Evolutionary conservation across 2,329 filamentous ascomycete species (phyloP).

Genomic region (Ceratocystis lukuohia): DNA sequence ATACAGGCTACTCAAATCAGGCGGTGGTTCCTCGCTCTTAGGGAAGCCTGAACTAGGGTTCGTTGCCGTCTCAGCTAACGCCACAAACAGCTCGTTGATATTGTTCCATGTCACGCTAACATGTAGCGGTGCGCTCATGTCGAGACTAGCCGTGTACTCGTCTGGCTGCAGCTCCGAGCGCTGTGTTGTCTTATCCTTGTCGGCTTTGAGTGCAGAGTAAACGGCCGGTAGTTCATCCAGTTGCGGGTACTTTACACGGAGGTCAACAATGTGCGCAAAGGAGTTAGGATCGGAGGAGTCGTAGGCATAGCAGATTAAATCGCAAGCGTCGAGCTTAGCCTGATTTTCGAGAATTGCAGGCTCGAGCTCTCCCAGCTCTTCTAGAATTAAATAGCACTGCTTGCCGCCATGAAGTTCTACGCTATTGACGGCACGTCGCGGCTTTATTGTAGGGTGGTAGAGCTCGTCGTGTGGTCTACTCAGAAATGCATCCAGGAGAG

Average conservation of each 20-base stretch:
- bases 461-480: slow-evolving; percentile 72
- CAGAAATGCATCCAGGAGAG: slow-evolving; percentile 79
- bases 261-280: slow-evolving; percentile 76
- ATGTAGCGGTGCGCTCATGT: slow-evolving; percentile 84
- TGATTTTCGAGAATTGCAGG: slow-evolving; percentile 87
- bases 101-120: slow-evolving; percentile 91
- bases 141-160: slow-evolving; percentile 70
- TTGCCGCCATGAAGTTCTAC: slow-evolving; percentile 92
- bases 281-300: slow-evolving; percentile 95
- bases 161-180: slow-evolving; percentile 82
- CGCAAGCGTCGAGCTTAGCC: slow-evolving; percentile 79
- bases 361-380: slow-evolving; percentile 92
- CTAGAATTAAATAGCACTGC: slow-evolving; percentile 90
- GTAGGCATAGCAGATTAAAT: slow-evolving; percentile 89
- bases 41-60: slow-evolving; percentile 82
- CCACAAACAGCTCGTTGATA: slow-evolving; percentile 87
- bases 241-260: slow-evolving; percentile 66
- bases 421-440: slow-evolving; percentile 84
- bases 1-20: slow-evolving; percentile 74
- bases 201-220: slow-evolving; percentile 87
- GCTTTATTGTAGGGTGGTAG: slow-evolving; percentile 90
- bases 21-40: slow-evolving; percentile 72
- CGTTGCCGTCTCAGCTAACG: slow-evolving; percentile 79
- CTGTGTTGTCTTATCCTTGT: slow-evolving; percentile 94
- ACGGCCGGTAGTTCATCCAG: slow-evolving; percentile 82